Base-by-base conservation (phyloP, 106 monocot species). In the Posidonia australis region DNA sequence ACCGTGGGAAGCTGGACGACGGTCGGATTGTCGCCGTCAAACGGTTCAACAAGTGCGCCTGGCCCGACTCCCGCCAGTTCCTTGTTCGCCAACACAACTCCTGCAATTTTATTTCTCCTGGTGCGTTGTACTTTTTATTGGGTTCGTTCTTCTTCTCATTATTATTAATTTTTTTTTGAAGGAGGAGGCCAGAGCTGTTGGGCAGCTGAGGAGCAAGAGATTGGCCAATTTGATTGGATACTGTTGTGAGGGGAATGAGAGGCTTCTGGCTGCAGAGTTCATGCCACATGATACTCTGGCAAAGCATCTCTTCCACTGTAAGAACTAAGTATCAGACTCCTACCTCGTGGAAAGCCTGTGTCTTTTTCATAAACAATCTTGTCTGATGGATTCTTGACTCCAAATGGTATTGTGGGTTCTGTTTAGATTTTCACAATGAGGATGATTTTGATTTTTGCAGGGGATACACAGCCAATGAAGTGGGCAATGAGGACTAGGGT, bases 291-390 rank as follows among this genome's bases (percentile, higher is more conserved):
- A 87, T 29, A 92, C 92, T 56, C 76, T 92, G 6, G 81, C 87
- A 46, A 87, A 87, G 43, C 92, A 92, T 65, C 86, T 91, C 60
- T 91, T 91, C 71, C 91, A 91, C 65, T 86, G 91, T 88, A 74
- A 49, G 73, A n/a, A n/a, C n/a, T n/a, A n/a, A n/a, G n/a, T n/a
- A n/a, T n/a, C n/a, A n/a, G n/a, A n/a, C n/a, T n/a, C n/a, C n/a
- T n/a, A n/a, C n/a, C n/a, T n/a, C n/a, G n/a, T n/a, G n/a, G n/a
- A n/a, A n/a, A n/a, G n/a, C n/a, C n/a, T n/a, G n/a, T n/a, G n/a
- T n/a, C n/a, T n/a, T n/a, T n/a, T n/a, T n/a, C n/a, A n/a, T n/a
- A n/a, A n/a, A n/a, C n/a, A n/a, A 44, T 42, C 6, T 62, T 58
- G n/a, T 43, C 9, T 62, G 13, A 59, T 9, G 14, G 1, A 5